Percentiles rank a stretch among this genome's conserved stretches.
Evolutionary conservation across 129 eudicot genomes (phyloP).

Genomic region (Ambrosia trifida): DNA sequence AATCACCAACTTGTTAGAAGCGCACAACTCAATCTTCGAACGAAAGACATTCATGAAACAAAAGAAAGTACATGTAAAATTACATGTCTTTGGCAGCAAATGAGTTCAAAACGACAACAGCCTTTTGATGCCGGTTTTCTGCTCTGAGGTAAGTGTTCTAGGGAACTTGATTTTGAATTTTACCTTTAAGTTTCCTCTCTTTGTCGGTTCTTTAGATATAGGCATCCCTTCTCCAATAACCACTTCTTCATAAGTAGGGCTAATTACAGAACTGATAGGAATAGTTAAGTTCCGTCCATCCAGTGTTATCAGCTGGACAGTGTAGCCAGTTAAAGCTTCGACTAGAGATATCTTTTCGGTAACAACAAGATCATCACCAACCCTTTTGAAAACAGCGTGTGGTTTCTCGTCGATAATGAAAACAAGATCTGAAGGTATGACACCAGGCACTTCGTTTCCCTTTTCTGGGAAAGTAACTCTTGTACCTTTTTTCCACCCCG

Average conservation of each 20-base stretch:
- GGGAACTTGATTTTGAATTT: constrained; percentile 87
- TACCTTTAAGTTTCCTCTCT: constrained; percentile 62
- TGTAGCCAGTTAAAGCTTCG: constrained; percentile 77
- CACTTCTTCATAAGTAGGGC: constrained; percentile 74
- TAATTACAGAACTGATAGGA: constrained; percentile 49
- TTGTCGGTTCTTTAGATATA: constrained; percentile 77
- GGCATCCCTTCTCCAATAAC: constrained; percentile 95
- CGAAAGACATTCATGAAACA: no score
- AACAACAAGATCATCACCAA: constrained; percentile 68
- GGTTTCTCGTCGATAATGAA: constrained; percentile 89
- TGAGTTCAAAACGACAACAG: constrained; percentile 42
- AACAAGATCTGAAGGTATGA: constrained; percentile 76
- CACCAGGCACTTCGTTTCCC: constrained; percentile 75
- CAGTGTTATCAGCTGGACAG: constrained; percentile 71
- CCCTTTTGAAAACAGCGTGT: constrained; percentile 68
- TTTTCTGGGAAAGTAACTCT: constrained; percentile 87
- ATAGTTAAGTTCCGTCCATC: constrained; percentile 67
- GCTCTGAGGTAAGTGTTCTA: constrained; percentile 65
- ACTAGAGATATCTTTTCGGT: constrained; percentile 75
- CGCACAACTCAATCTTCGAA: no score
- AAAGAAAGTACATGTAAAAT: no score
- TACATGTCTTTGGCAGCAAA: no score
- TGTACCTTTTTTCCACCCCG: constrained; percentile 94
- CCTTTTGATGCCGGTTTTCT: constrained; percentile 74
- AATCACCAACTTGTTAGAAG: no score